Percentiles rank a stretch among this genome's conserved stretches.
Evolutionary conservation across 495 filamentous ascomycete genomes (phyloP).

Genomic region (Corynascus novoguineensis): DNA sequence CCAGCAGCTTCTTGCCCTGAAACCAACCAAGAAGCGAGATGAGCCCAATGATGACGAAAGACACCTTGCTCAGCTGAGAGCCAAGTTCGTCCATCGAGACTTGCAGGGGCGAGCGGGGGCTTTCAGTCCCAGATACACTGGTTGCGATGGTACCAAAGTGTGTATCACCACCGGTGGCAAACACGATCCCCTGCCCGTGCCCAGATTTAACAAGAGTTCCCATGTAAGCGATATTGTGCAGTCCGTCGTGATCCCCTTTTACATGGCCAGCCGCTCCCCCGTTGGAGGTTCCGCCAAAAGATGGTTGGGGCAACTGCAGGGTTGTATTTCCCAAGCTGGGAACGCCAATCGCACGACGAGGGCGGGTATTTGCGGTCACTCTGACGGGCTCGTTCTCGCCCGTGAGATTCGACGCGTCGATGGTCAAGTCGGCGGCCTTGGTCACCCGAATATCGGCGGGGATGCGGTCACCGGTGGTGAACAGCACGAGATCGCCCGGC

Average conservation of each 20-base stretch:
- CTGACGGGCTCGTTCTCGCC: slow-evolving; percentile 91
- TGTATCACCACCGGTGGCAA: slow-evolving; percentile 85
- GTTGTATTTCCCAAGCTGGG: slow-evolving; percentile 18
- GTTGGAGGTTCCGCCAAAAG: slow-evolving; percentile 23
- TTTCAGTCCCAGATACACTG: slow-evolving; percentile 88
- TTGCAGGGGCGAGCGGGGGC: slow-evolving; percentile 87
- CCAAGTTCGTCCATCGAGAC: slow-evolving; percentile 95
- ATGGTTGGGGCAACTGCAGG: slow-evolving; percentile 36
- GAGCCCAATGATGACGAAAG: slow-evolving; percentile 87
- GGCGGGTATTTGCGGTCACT: slow-evolving; percentile 66
- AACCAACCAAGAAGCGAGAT: slow-evolving; percentile 85
- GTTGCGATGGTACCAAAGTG: slow-evolving; percentile 96
- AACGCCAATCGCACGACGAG: slow-evolving; percentile 42
- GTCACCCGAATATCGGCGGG: slow-evolving; percentile 96
- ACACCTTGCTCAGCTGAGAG: slow-evolving; percentile 89
- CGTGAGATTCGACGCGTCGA: slow-evolving; percentile 96
- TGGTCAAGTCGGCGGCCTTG: slow-evolving; percentile 74
- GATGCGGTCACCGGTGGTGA: slow-evolving; percentile 92
- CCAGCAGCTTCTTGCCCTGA: slow-evolving; percentile 81
- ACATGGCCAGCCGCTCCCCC: slow-evolving; percentile 20
- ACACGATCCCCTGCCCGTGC: slow-evolving; percentile 93
- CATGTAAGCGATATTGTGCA: slow-evolving; percentile 91
- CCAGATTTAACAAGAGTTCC: slow-evolving; percentile 93
- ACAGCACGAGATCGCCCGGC: slow-evolving; percentile 84
- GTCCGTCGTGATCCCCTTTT: slow-evolving; percentile 25